Percentiles rank a stretch among this genome's conserved stretches.
Evolutionary conservation across 2,329 filamentous ascomycete species (phyloP).

Genomic region (Talaromyces rugulosus): DNA sequence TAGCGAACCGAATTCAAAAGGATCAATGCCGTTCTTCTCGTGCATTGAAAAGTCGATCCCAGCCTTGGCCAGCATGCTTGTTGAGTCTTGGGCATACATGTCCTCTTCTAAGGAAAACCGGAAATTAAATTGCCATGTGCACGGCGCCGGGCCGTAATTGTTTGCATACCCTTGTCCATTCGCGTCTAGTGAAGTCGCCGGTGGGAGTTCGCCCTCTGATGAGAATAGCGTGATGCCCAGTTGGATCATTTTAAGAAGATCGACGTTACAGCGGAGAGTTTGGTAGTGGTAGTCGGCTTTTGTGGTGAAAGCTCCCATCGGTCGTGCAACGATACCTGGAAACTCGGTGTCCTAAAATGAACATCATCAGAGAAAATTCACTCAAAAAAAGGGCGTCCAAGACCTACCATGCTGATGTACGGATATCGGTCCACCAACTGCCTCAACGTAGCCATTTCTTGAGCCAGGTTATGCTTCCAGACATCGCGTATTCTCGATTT

Average conservation of each 20-base stretch:
- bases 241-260: constrained; percentile 95
- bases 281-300: constrained; percentile 99
- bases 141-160: constrained; percentile 62
- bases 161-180: constrained; percentile 48
- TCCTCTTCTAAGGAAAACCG: constrained; percentile 90
- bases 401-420: constrained; percentile 91
- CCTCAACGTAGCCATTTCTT: constrained; percentile 83
- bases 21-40: constrained; percentile 85
- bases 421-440: constrained; percentile 85
- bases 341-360: constrained; percentile 83
- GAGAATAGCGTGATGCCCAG: constrained; percentile 93
- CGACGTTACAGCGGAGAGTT: constrained; percentile 93
- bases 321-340: constrained; percentile 91
- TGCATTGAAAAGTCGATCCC: constrained; percentile 89
- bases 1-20: constrained; percentile 79
- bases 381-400: not conserved
- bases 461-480: constrained; percentile 85
- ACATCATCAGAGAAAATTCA: not conserved
- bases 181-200: constrained; percentile 58
- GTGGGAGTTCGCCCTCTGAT: constrained; percentile 80
- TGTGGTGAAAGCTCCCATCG: constrained; percentile 88
- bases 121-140: constrained; percentile 99
- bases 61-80: constrained; percentile 81
- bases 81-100: constrained; percentile 96
- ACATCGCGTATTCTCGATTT: constrained; percentile 90